Conservation (phyloP, 163 green algal genomes). For the Prototheca stagnorum region DNA sequence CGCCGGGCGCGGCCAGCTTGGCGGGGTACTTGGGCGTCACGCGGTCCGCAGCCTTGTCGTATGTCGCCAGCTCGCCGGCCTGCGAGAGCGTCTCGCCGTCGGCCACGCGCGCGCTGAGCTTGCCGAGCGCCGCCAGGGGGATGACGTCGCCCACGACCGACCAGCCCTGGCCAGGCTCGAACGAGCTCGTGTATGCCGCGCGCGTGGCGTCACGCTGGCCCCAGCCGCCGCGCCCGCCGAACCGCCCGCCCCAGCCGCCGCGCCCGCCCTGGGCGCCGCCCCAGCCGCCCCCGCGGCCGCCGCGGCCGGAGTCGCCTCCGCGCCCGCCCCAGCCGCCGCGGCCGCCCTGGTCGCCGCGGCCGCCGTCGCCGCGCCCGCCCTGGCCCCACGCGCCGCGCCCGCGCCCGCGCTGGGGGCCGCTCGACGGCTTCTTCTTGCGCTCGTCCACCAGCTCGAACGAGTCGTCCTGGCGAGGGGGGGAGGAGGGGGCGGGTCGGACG, state of each 20-base stretch:
- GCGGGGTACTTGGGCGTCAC: slow-evolving; percentile 62
- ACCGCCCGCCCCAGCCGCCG: too few species aligned
- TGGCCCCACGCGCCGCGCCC: slow-evolving; percentile 14
- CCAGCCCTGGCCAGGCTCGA: slow-evolving; percentile 92
- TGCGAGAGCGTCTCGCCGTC: slow-evolving; percentile 40
- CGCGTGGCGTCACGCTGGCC: slow-evolving; percentile 17
- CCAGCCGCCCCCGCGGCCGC: slow-evolving; percentile 2
- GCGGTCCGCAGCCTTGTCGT: slow-evolving; percentile 77
- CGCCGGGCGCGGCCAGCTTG: slow-evolving; percentile 9
- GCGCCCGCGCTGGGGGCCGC: slow-evolving; percentile 30
- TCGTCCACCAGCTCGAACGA: slow-evolving; percentile 94
- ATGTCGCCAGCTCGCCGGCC: slow-evolving; percentile 55
- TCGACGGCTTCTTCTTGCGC: slow-evolving; percentile 33
- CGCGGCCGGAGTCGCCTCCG: slow-evolving; percentile 2
- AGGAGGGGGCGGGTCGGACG: too few species aligned
- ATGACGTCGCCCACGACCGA: slow-evolving; percentile 82
- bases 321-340: neutral
- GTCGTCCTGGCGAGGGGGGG: too few species aligned
- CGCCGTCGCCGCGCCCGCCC: slow-evolving; percentile 8
- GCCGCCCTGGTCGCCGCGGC: slow-evolving; percentile 3
- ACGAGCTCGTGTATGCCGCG: slow-evolving; percentile 47
- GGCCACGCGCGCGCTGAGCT: slow-evolving; percentile 49
- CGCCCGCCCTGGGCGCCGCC: too few species aligned
- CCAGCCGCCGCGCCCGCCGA: neutral
- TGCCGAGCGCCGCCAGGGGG: slow-evolving; percentile 58